Evolutionary conservation across 352 stramenopile genomes (phyloP).

Genomic region (Plasmopara viticola): DNA sequence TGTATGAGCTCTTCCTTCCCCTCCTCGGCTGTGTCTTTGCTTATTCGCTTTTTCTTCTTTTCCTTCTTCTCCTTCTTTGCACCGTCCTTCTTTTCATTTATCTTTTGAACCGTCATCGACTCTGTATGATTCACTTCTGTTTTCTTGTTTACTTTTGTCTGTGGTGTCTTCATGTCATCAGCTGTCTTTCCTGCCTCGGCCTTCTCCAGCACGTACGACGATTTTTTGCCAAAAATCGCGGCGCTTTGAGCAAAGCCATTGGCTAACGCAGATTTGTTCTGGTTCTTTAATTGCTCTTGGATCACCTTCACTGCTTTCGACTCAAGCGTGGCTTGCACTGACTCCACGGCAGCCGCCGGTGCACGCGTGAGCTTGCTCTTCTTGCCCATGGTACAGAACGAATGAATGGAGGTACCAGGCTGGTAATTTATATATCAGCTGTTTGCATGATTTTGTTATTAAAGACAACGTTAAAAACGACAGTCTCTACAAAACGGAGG

Average conservation of each 20-base stretch:
- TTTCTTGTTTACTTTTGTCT: conserved; percentile 5
- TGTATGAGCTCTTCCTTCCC: conserved; percentile 18
- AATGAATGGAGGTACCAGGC: conserved; percentile 36
- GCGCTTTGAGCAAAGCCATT: conserved; percentile 57
- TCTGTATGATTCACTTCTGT: conserved; percentile 6
- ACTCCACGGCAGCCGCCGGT: conserved; percentile 3
- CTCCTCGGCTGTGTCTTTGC: conserved; percentile 11
- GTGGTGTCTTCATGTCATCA: conserved; percentile 7
- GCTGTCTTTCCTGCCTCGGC: conserved; percentile 4
- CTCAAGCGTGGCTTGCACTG: conserved; percentile 8
- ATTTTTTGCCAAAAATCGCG: conserved; percentile 62
- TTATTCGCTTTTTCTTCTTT: conserved; percentile 24
- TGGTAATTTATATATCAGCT: neutral
- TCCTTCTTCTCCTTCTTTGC: conserved; percentile 21
- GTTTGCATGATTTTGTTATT: too few species aligned
- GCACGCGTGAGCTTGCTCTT: conserved; percentile 29
- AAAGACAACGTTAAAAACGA: neutral
- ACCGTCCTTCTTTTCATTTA: conserved; percentile 12
- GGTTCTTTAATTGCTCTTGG: conserved; percentile 20
- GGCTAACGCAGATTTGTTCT: conserved; percentile 25
- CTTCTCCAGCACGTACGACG: conserved; percentile 31
- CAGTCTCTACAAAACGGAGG: neutral
- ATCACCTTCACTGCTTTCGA: conserved; percentile 15
- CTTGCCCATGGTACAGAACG: conserved; percentile 27
- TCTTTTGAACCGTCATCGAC: conserved; percentile 5